Evolutionary conservation across 1,284 basidiomycete genomes (phyloP).

Genomic region (Agaricales sp.): DNA sequence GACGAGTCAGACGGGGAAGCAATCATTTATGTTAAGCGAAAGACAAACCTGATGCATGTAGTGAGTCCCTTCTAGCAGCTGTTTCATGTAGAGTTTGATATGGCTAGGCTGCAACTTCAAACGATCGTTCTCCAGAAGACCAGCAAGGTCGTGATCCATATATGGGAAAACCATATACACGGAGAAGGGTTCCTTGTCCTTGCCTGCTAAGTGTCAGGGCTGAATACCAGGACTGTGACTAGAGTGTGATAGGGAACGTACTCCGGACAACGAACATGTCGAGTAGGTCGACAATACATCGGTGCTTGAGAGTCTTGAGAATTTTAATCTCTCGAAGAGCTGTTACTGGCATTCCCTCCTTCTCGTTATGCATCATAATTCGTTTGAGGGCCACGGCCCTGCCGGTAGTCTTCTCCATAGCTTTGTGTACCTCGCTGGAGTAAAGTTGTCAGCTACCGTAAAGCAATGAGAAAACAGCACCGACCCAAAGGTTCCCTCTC

Average conservation of each 20-base stretch:
- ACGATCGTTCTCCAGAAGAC: conserved; percentile 83
- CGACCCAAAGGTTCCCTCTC: conserved; percentile 93
- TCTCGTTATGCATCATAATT: conserved; percentile 93
- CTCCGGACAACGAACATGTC: conserved; percentile 86
- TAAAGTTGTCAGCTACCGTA: conserved; percentile 6
- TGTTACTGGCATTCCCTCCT: conserved; percentile 94
- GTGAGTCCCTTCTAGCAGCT: conserved; percentile 88
- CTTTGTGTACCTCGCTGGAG: conserved; percentile 86
- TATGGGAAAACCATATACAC: conserved; percentile 99
- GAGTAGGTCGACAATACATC: conserved; percentile 78
- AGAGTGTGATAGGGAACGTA: conserved; percentile 23
- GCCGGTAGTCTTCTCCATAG: conserved; percentile 53
- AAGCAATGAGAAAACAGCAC: conserved; percentile 17
- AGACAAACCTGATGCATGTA: conserved; percentile 80
- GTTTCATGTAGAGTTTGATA: conserved; percentile 95
- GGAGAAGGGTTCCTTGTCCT: conserved; percentile 61
- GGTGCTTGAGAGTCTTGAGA: conserved; percentile 82
- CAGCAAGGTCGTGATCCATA: conserved; percentile 98
- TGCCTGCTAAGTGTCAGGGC: conserved; percentile 38
- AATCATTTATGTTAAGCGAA: conserved; percentile 9
- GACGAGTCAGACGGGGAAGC: conserved; percentile 20
- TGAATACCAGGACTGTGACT: conserved; percentile 5
- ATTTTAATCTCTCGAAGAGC: conserved; percentile 98
- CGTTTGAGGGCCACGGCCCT: conserved; percentile 83
- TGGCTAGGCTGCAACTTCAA: conserved; percentile 74